A percentile compares a stretch with the other conserved stretches of the same genome.
phyloP scores from a whole-genome alignment of 371 early-diverging fungal genomes.

The Blastocladiella emersonii region DNA sequence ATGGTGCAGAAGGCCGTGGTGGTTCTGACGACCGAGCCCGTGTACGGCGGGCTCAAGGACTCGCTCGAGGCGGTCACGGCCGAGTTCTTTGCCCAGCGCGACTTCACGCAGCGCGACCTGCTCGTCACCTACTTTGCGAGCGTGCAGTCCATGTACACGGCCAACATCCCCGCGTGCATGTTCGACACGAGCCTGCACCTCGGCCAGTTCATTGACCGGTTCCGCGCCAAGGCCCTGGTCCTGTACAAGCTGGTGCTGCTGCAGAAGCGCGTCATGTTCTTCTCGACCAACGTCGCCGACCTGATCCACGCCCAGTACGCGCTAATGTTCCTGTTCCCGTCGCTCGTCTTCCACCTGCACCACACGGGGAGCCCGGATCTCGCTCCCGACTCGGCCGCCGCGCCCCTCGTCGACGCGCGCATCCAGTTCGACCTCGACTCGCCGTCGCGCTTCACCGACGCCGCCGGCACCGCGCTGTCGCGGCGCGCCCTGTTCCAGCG shows the following conservation, averaged over 20 bases:
- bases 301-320: constrained; percentile 67
- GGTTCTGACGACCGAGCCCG: neutral
- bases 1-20: constrained; percentile 4
- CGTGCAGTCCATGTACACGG: neutral
- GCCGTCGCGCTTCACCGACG: constrained; percentile 17
- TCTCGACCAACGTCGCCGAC: constrained; percentile 64
- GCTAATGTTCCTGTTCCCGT: constrained; percentile 56
- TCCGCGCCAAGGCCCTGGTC: constrained; percentile 56
- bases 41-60: neutral
- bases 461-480: constrained; percentile 21
- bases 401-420: neutral
- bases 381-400: constrained; percentile 15
- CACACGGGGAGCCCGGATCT: constrained; percentile 49
- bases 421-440: constrained; percentile 3
- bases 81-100: constrained; percentile 63
- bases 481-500: constrained; percentile 32
- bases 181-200: constrained; percentile 41
- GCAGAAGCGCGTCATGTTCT: constrained; percentile 60
- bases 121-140: constrained; percentile 33
- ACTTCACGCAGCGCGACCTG: constrained; percentile 61
- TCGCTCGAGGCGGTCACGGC: constrained; percentile 62
- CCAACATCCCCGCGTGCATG: neutral
- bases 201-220: constrained; percentile 51
- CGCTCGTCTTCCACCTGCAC: constrained; percentile 39
- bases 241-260: constrained; percentile 57